Percentiles rank a stretch among this genome's conserved stretches.
phyloP scores from a whole-genome alignment of 163 green algal genomes.

The Chlorella variabilis region DNA sequence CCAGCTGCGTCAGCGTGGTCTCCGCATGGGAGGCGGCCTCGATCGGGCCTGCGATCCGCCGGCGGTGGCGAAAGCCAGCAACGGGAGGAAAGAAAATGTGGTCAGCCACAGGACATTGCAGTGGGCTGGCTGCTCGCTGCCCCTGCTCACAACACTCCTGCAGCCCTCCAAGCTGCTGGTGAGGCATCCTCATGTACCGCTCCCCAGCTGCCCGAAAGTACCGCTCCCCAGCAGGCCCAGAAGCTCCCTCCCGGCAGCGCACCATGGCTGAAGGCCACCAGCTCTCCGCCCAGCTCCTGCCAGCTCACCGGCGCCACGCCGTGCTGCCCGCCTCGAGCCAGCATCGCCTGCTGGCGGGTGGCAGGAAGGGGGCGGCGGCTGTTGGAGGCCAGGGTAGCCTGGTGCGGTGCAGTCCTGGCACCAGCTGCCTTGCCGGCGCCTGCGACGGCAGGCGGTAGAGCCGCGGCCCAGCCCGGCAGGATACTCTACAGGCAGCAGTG shows the following conservation, averaged over 20 bases:
- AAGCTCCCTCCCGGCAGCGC: too few species aligned
- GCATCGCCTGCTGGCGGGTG: slow-evolving; percentile 55
- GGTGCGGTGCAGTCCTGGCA: too few species aligned
- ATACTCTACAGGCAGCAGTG: not conserved
- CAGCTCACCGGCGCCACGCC: slow-evolving; percentile 52
- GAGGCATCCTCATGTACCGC: too few species aligned
- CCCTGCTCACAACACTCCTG: too few species aligned
- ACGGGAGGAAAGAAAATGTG: not conserved
- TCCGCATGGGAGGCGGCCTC: slow-evolving; percentile 67
- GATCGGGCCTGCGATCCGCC: slow-evolving; percentile 50
- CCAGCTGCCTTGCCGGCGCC: too few species aligned
- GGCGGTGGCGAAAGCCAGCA: too few species aligned
- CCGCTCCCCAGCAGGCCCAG: too few species aligned
- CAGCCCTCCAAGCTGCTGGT: too few species aligned
- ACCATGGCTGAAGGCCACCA: slow-evolving; percentile 11
- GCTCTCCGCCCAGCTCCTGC: slow-evolving; percentile 32
- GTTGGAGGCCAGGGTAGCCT: not conserved
- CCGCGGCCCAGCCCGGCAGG: too few species aligned
- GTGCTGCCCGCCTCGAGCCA: slow-evolving; percentile 11
- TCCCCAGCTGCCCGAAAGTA: slow-evolving; percentile 23
- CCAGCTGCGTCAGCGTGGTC: slow-evolving; percentile 69
- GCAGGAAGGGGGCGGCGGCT: too few species aligned
- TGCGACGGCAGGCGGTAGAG: not conserved
- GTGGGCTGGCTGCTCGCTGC: too few species aligned
- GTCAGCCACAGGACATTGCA: too few species aligned